phyloP scores from a whole-genome alignment of 768 basidiomycete genomes.

The Lactarius quietus region DNA sequence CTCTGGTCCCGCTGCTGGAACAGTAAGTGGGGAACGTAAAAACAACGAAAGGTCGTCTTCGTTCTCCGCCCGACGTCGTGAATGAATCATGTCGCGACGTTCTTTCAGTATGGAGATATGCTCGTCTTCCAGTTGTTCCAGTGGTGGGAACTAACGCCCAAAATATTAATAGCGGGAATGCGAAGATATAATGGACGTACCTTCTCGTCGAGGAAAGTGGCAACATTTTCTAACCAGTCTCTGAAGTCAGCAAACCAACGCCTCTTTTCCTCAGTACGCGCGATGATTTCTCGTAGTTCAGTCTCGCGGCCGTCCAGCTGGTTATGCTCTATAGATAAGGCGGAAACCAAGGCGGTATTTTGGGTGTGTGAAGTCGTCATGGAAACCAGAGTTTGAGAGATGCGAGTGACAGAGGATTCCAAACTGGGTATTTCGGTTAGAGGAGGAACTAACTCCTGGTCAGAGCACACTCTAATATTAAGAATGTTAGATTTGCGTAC shows the following conservation, averaged over 20 bases:
- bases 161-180: slow-evolving; percentile 17
- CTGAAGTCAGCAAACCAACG: slow-evolving; percentile 77
- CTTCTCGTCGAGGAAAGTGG: slow-evolving; percentile 87
- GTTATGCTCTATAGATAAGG: slow-evolving; percentile 57
- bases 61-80: slow-evolving; percentile 71
- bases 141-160: slow-evolving; percentile 59
- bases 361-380: slow-evolving; percentile 66
- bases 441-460: slow-evolving; percentile 53
- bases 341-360: slow-evolving; percentile 52
- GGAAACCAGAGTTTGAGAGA: slow-evolving; percentile 56
- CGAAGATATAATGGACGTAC: slow-evolving; percentile 37
- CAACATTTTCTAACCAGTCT: slow-evolving; percentile 80
- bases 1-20: slow-evolving; percentile 34
- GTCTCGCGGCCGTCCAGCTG: slow-evolving; percentile 64
- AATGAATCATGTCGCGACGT: slow-evolving; percentile 60
- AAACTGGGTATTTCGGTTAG: slow-evolving; percentile 62
- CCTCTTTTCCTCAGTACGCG: slow-evolving; percentile 69
- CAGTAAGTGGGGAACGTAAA: slow-evolving; percentile 49
- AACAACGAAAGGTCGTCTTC: slow-evolving; percentile 74
- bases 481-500: slow-evolving; percentile 41
- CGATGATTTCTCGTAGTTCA: slow-evolving; percentile 73
- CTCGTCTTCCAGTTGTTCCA: slow-evolving; percentile 78
- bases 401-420: slow-evolving; percentile 53
- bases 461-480: slow-evolving; percentile 18
- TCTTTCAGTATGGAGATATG: slow-evolving; percentile 71